phyloP scores from a whole-genome alignment of 2,329 filamentous ascomycete species.

The Pleomassaria siparia region DNA sequence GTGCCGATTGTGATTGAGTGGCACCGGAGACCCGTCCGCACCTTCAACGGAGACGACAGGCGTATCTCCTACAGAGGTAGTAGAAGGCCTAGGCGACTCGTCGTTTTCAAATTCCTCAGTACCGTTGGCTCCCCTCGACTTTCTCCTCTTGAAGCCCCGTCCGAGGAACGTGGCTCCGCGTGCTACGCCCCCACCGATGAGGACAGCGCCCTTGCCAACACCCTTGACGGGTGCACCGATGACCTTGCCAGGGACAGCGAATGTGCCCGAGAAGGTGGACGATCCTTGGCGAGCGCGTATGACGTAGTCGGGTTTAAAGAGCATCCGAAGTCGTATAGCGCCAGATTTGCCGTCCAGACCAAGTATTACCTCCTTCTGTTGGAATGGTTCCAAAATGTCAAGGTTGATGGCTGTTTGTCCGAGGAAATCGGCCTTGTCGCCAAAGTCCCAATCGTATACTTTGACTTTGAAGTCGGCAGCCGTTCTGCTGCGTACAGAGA shows the following conservation, averaged over 20 bases:
- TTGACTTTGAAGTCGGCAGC: constrained; percentile 79
- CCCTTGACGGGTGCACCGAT: constrained; percentile 96
- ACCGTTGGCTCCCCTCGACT: constrained; percentile 53
- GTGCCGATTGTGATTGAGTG: constrained; percentile 35
- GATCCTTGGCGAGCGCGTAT: constrained; percentile 84
- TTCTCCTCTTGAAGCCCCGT: constrained; percentile 76
- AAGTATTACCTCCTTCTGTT: constrained; percentile 71
- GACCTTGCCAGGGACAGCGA: constrained; percentile 82
- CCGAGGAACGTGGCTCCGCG: constrained; percentile 90
- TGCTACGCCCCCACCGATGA: constrained; percentile 75
- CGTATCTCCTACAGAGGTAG: constrained; percentile 29
- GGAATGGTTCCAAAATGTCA: constrained; percentile 80
- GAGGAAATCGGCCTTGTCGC: constrained; percentile 89
- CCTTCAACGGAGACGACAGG: constrained; percentile 37
- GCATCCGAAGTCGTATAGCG: constrained; percentile 74
- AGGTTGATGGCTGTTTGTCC: constrained; percentile 76
- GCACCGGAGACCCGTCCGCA: constrained; percentile 11
- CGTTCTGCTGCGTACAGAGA: constrained; percentile 78
- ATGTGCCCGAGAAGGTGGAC: constrained; percentile 89
- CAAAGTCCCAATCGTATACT: constrained; percentile 96
- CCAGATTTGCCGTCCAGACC: constrained; percentile 88
- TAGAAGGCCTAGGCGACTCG: constrained; percentile 46
- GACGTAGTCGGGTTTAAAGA: constrained; percentile 94
- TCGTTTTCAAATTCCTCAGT: constrained; percentile 45
- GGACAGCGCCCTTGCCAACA: constrained; percentile 72